Percentiles rank a stretch among this genome's conserved stretches.
Conservation (phyloP, 1,139 yeast species). For the Hyphopichia buzzinii region DNA sequence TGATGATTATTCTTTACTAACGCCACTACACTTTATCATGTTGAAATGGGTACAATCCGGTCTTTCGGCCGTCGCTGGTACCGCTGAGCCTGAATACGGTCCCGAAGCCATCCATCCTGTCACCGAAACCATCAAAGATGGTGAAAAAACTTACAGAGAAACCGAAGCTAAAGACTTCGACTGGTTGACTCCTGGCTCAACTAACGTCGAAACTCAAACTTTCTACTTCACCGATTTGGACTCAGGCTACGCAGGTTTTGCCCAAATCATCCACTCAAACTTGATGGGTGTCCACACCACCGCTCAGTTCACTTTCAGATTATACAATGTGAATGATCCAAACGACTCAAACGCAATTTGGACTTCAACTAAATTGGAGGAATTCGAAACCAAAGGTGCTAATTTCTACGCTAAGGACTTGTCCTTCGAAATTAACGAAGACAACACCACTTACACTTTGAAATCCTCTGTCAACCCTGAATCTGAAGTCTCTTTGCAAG, state of each 20-base stretch:
- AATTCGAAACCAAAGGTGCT: slow-evolving; percentile 73
- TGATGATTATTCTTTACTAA: not conserved
- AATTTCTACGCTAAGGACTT: slow-evolving; percentile 76
- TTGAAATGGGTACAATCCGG: slow-evolving; percentile 86
- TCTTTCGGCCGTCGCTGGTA: slow-evolving; percentile 90
- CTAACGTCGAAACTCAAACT: slow-evolving; percentile 94
- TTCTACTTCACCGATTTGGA: slow-evolving; percentile 74
- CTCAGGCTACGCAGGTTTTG: slow-evolving; percentile 76
- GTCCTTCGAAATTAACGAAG: slow-evolving; percentile 60
- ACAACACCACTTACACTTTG: slow-evolving; percentile 53
- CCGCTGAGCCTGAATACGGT: slow-evolving; percentile 97
- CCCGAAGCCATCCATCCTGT: slow-evolving; percentile 88
- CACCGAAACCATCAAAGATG: slow-evolving; percentile 55
- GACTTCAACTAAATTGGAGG: slow-evolving; percentile 89
- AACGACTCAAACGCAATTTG: slow-evolving; percentile 50
- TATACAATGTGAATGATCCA: slow-evolving; percentile 52
- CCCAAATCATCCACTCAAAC: slow-evolving; percentile 91
- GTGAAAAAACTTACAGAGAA: slow-evolving; percentile 32
- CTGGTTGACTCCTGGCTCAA: slow-evolving; percentile 73
- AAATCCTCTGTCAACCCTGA: slow-evolving; percentile 67
- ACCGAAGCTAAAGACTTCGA: slow-evolving; percentile 64
- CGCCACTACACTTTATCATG: slow-evolving; percentile 33
- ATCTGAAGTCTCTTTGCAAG: slow-evolving; percentile 66
- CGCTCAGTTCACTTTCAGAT: slow-evolving; percentile 90
- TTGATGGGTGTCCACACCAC: slow-evolving; percentile 87